A percentile compares a stretch with the other conserved stretches of the same genome.
Conservation (phyloP, 306 rosid species). For the Acmispon strigosus region DNA sequence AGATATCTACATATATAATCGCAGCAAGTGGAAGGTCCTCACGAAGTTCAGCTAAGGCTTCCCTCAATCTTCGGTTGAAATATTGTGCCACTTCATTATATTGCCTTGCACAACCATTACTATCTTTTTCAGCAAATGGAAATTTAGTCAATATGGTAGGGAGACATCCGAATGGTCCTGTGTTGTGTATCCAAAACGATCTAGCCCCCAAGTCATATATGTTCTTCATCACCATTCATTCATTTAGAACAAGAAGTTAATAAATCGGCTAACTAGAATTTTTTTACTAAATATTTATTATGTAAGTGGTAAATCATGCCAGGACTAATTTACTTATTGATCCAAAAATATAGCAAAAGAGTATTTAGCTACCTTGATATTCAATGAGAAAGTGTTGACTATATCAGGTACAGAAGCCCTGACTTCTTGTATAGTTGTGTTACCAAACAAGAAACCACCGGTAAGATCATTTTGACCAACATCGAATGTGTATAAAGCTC, state of each 20-base stretch:
- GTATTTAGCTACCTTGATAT: slow-evolving; percentile 31
- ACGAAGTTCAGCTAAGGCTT: too few species aligned
- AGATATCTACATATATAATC: too few species aligned
- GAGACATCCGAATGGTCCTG: slow-evolving; percentile 34
- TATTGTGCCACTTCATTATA: too few species aligned
- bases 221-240: slow-evolving; percentile 2
- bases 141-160: slow-evolving; percentile 15
- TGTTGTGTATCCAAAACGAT: slow-evolving; percentile 36
- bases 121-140: slow-evolving; percentile 16
- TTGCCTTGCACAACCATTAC: too few species aligned
- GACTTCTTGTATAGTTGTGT: slow-evolving; percentile 21
- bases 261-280: background rate
- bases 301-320: too few species aligned
- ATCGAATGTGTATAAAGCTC: slow-evolving; percentile 48
- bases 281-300: too few species aligned
- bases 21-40: too few species aligned
- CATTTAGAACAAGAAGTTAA: background rate
- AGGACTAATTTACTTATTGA: background rate
- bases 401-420: slow-evolving; percentile 35
- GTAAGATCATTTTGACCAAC: slow-evolving; percentile 44
- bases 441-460: background rate
- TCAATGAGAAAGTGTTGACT: slow-evolving; percentile 17
- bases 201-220: slow-evolving; percentile 28
- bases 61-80: too few species aligned
- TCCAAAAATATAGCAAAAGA: background rate